Base-by-base conservation (phyloP, 768 basidiomycete species). In the Serpula lacrymans region DNA sequence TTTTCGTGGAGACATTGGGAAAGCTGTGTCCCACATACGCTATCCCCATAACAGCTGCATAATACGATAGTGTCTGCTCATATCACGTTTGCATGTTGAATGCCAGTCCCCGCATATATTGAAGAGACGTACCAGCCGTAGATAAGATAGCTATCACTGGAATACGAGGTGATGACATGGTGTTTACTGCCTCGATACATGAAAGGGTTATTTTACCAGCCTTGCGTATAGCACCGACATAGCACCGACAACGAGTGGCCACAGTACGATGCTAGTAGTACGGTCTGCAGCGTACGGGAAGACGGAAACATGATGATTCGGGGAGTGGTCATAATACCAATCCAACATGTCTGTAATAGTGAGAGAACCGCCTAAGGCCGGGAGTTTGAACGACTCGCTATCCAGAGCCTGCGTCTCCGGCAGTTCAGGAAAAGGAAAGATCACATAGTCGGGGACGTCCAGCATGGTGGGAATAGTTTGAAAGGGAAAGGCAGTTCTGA, bases 271-370 rank as follows among this genome's bases (percentile, higher is more conserved):
- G n/a, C 41, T 42, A 10, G 40, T 29, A 2, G 28, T 2, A 8
- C 43, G 49, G n/a, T n/a, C n/a, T 42, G 49, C 46, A 7, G 45
- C 49, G 6, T 51, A 42, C 3, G 37, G 41, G 36, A 43, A 62
- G 4, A 52, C 45, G 37, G 62, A 67, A 17, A 66, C 36, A 13
- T 59, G 64, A 40, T 69, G 65, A 22, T 55, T 41, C 1, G 62
- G 55, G 22, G 49, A 55, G 32, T 64, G 42, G 14, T 48, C 30
- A 3, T 43, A 41, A 34, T 68, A 54, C 58, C 58, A 69, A 33
- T 68, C 68, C 25, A 57, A 62, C 13, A 69, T 31, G 38, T 69
- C 52, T 1, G 63, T 58, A 2, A 70, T 23, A 1, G 53, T 54
- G 5, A 63, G 39, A 9, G 53, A 54, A 21, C 60, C 58, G 38